These are phyloP conservation scores for Panicum hallii DNA, from an alignment of 202 grass and related monocot species.

Conservation along the genomic window DNA sequence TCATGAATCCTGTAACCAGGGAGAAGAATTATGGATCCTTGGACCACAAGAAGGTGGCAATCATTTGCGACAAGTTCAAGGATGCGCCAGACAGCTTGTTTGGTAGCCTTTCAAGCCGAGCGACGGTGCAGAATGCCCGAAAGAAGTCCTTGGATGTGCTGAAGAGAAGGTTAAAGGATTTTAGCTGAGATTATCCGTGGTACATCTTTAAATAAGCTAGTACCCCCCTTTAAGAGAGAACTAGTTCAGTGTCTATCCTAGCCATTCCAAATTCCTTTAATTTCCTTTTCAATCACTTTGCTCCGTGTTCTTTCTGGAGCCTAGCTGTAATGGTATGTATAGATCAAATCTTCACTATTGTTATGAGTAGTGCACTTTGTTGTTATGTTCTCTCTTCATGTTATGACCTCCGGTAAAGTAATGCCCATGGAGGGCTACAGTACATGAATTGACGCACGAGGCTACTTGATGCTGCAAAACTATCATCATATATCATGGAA, in stretches of 20 bases:
- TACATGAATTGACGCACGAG: background rate
- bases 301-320: background rate
- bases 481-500: conserved; percentile 78
- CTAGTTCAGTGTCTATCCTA: background rate
- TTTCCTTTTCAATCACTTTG: background rate
- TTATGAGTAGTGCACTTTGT: background rate
- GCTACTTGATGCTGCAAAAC: background rate
- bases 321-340: conserved; percentile 16
- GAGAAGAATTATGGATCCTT: conserved; percentile 72
- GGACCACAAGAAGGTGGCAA: conserved; percentile 81
- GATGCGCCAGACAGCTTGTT: conserved; percentile 79
- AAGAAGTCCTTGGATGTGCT: conserved; percentile 91
- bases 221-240: background rate
- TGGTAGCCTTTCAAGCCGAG: conserved; percentile 74
- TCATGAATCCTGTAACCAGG: conserved; percentile 75
- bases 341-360: conserved; percentile 15
- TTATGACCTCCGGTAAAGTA: background rate
- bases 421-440: conserved; percentile 1
- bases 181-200: conserved; percentile 63
- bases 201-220: conserved; percentile 34
- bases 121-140: conserved; percentile 59
- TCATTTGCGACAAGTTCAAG: conserved; percentile 83
- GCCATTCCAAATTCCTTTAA: background rate
- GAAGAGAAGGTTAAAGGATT: conserved; percentile 90
- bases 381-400: background rate